These are phyloP conservation scores for Chlorella vulgaris DNA, from an alignment of 139 green algal species.

Conservation along the genomic window DNA sequence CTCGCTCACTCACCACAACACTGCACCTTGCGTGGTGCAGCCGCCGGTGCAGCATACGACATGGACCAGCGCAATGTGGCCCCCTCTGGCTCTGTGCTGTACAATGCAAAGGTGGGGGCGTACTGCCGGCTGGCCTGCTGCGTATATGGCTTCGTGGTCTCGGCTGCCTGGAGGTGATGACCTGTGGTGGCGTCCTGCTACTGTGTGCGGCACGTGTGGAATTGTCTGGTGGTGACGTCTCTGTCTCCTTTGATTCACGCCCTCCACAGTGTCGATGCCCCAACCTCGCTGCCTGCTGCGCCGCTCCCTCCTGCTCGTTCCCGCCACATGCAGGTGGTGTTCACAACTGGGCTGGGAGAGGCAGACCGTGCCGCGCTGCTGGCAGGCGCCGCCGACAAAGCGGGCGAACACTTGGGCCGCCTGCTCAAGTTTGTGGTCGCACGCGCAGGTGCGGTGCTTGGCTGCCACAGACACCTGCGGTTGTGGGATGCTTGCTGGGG, in stretches of 20 bases:
- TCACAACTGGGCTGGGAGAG: constrained; percentile 59
- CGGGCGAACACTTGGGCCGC: constrained; percentile 41
- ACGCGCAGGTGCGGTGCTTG: constrained; percentile 21
- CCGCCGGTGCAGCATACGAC: constrained; percentile 14
- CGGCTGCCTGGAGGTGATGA: too few relatives aligned
- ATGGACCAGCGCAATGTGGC: neutral
- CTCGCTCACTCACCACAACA: too few relatives aligned
- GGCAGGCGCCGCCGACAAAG: constrained; percentile 35
- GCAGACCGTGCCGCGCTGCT: constrained; percentile 40
- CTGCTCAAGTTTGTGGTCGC: constrained; percentile 68
- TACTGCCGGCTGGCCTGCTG: neutral
- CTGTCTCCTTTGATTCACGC: too few relatives aligned
- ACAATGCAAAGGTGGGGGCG: constrained; percentile 18
- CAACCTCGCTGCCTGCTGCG: too few relatives aligned
- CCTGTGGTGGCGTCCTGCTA: too few relatives aligned
- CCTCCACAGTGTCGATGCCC: too few relatives aligned
- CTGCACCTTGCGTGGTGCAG: too few relatives aligned
- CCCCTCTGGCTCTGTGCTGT: neutral
- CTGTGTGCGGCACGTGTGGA: too few relatives aligned
- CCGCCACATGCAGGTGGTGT: constrained; percentile 51
- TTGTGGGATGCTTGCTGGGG: neutral
- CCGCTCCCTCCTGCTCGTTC: too few relatives aligned
- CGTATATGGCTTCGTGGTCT: neutral
- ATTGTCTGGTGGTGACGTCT: too few relatives aligned
- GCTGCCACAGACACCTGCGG: neutral